Conservation (phyloP, 2,329 filamentous ascomycete genomes). For the Ophiostoma ulmi region DNA sequence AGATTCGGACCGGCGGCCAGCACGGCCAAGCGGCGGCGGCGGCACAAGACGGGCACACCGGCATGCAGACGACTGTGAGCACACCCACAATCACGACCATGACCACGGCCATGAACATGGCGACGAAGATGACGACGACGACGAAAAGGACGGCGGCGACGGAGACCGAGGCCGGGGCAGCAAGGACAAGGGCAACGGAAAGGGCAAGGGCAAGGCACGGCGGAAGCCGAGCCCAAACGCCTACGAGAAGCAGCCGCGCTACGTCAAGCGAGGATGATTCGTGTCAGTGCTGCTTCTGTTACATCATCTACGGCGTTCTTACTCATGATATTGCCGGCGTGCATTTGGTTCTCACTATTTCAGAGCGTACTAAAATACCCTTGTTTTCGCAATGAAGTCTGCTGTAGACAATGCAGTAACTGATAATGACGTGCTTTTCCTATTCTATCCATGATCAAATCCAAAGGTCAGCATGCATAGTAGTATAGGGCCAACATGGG, state of each 20-base stretch:
- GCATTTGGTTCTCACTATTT: background rate
- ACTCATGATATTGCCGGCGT: background rate
- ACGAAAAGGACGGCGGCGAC: conserved; percentile 35
- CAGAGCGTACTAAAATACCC: background rate
- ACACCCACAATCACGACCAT: conserved; percentile 33
- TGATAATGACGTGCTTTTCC: background rate
- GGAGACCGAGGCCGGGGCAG: background rate
- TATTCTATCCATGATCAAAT: background rate
- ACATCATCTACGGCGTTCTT: background rate
- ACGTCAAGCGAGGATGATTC: conserved; percentile 34
- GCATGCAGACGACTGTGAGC: conserved; percentile 35
- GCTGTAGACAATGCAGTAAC: background rate
- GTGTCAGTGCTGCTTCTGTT: background rate
- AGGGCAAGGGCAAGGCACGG: conserved; percentile 28
- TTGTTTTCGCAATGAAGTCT: background rate
- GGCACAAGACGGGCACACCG: conserved; percentile 30
- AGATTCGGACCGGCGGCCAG: conserved; percentile 27
- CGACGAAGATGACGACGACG: conserved; percentile 34
- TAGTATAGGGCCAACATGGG: background rate
- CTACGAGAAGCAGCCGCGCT: conserved; percentile 65
- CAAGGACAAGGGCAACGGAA: conserved; percentile 25
- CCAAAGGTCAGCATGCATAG: background rate
- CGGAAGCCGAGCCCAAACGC: conserved; percentile 67
- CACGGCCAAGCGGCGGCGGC: conserved; percentile 28
- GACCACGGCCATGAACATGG: conserved; percentile 34